Percentiles rank a stretch among this genome's conserved stretches.
These are phyloP conservation scores for Colletotrichum musae DNA, from an alignment of 2,329 filamentous ascomycete genomes.

Conservation along the genomic window DNA sequence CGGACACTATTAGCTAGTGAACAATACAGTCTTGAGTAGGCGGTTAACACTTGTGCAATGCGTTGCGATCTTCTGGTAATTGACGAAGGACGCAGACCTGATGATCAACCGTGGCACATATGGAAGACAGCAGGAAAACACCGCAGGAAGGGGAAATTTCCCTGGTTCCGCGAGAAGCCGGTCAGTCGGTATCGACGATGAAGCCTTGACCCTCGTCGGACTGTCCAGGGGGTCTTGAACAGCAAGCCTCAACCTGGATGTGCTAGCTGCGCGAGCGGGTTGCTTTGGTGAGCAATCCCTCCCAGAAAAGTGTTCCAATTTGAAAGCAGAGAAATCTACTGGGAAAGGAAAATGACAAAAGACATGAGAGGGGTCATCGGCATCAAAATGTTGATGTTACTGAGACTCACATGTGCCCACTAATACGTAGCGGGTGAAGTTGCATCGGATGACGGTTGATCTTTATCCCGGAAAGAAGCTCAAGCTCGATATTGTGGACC, in stretches of 20 bases:
- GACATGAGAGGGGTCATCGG: not conserved
- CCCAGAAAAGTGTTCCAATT: not conserved
- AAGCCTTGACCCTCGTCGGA: too few relatives aligned
- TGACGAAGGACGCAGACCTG: not conserved
- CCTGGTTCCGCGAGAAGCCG: too few relatives aligned
- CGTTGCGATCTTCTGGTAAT: not conserved
- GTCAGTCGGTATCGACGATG: too few relatives aligned
- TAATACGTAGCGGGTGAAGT: not conserved
- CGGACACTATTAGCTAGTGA: conserved; percentile 18
- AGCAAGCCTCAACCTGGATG: too few relatives aligned
- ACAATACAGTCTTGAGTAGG: conserved; percentile 34
- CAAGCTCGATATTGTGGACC: conserved; percentile 12
- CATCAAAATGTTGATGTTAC: not conserved
- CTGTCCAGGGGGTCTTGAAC: too few relatives aligned
- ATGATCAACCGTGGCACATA: too few relatives aligned
- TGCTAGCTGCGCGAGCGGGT: too few relatives aligned
- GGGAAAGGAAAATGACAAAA: too few relatives aligned
- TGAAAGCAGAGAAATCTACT: not conserved
- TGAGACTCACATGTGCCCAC: not conserved
- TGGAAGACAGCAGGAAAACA: too few relatives aligned
- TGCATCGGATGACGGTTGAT: conserved; percentile 17
- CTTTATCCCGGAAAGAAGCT: conserved; percentile 35
- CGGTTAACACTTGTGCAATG: not conserved
- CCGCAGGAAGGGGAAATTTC: too few relatives aligned
- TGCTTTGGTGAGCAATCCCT: too few relatives aligned